Conservation (phyloP, 2,329 filamentous ascomycete genomes). For the Penicillium glabrum region DNA sequence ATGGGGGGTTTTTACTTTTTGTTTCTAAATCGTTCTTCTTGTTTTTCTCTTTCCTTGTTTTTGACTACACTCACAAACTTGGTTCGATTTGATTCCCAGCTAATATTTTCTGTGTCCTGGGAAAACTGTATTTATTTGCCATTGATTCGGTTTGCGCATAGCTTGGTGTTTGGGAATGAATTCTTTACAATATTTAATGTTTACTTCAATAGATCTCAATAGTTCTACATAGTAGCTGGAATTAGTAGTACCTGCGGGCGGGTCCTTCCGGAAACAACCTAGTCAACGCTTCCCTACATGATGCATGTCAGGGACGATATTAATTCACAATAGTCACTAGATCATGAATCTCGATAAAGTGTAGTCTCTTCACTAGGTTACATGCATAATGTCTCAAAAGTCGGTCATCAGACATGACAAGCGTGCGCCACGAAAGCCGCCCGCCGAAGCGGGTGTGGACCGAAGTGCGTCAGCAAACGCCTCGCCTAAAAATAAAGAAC, state of each 20-base stretch:
- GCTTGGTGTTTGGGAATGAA: constrained; percentile 17
- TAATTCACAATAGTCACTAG: too few species aligned
- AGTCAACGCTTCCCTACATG: neutral
- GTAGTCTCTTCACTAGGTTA: too few species aligned
- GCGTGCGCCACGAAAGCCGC: neutral
- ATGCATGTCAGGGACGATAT: neutral
- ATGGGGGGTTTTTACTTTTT: neutral
- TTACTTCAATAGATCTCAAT: neutral
- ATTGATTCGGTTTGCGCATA: constrained; percentile 15
- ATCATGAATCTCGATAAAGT: too few species aligned
- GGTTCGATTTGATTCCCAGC: neutral
- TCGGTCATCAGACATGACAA: neutral
- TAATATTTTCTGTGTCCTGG: neutral
- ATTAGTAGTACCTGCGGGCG: too few species aligned
- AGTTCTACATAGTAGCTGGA: neutral
- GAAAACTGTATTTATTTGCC: neutral
- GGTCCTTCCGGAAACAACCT: neutral
- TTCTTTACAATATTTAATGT: neutral
- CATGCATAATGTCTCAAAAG: neutral
- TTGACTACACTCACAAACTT: neutral
- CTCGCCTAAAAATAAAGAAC: constrained; percentile 4
- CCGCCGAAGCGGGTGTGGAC: neutral
- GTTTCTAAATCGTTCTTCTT: neutral
- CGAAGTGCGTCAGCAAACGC: constrained; percentile 12
- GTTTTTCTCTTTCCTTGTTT: neutral